These are phyloP conservation scores for Russula abietina DNA, from an alignment of 768 basidiomycete genomes.

Conservation along the genomic window DNA sequence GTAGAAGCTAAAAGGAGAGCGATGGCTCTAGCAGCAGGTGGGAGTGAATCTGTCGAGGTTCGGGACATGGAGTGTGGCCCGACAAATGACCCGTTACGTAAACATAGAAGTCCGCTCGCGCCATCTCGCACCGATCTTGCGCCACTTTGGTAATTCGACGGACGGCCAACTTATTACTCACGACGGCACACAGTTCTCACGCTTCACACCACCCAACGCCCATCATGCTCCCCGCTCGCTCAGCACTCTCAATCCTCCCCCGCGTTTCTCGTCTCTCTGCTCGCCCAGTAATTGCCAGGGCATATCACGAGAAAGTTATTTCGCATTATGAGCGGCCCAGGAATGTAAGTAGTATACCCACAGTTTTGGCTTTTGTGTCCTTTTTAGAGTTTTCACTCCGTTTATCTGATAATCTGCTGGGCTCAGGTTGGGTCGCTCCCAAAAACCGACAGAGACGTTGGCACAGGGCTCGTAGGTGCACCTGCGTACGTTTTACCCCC, in stretches of 20 bases:
- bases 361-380: slow-evolving; percentile 23
- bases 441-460: slow-evolving; percentile 86
- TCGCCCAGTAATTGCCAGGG: slow-evolving; percentile 54
- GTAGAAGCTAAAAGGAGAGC: slow-evolving; percentile 79
- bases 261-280: slow-evolving; percentile 39
- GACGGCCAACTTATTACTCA: no score
- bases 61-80: slow-evolving; percentile 36
- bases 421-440: slow-evolving; percentile 90
- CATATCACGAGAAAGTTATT: slow-evolving; percentile 94
- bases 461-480: slow-evolving; percentile 95
- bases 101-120: background rate
- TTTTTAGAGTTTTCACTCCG: slow-evolving; percentile 28
- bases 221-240: slow-evolving; percentile 63
- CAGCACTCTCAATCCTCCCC: slow-evolving; percentile 41
- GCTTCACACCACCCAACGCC: slow-evolving; percentile 30
- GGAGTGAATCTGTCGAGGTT: slow-evolving; percentile 48
- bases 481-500: slow-evolving; percentile 72
- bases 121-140: no score
- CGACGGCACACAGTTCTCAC: slow-evolving; percentile 7
- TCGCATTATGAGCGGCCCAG: slow-evolving; percentile 96
- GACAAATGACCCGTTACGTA: background rate
- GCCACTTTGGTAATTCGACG: background rate
- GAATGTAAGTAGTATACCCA: slow-evolving; percentile 59
- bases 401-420: slow-evolving; percentile 54
- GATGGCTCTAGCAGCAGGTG: slow-evolving; percentile 80